Evolutionary conservation across 2,329 filamentous ascomycete species (phyloP), one percentile per base, ranked within the genome.

Genomic region (Diaporthe sp.): DNA sequence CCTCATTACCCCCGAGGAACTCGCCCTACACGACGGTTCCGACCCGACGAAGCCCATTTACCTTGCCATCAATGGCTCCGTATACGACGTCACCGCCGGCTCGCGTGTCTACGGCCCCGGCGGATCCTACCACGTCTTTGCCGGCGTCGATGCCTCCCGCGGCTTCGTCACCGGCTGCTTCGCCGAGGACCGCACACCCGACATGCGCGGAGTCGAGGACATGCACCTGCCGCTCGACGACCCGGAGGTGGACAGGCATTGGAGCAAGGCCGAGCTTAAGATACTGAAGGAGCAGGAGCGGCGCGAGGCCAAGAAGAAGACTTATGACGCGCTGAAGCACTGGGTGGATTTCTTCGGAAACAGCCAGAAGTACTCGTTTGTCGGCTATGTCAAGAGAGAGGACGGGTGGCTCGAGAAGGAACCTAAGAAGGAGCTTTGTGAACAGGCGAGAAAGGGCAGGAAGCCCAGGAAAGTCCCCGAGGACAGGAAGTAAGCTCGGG

Each of bases 81-180:
- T 97, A 84, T 97, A 93, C 88, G 95, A 97, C 83, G 95, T 97
- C 54, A 90, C 90, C n/a, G 85, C 88, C 40, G 92, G 92, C 71
- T 87, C 90, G 78, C 83, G 89, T 83, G 86, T 93, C 84, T 97
- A 97, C 86, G 94, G 94, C 0, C 93, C 96, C 0, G 95, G 95
- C 38, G 97, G 96, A 6, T 92, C 91, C 50, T 99, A 99, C 87
- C 89, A 92, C 80, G 92, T 93, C 85, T 98, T 99, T 83, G 91
- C 95, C 0, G 97, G 96, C 76, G 89, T 89, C 76, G 97, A 99
- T 84, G 96, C 96, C 45, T 92, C 94, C 19, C 93, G 97, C 66
- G 95, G 93, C 28, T 99, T 95, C 83, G 92, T 99, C 13, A 98
- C 97, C 2, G 95, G 95, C 25, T 99, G 97, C 84, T 99, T 99